Evolutionary conservation across 495 filamentous ascomycete species (phyloP).

Genomic region (Bacidia rubella): DNA sequence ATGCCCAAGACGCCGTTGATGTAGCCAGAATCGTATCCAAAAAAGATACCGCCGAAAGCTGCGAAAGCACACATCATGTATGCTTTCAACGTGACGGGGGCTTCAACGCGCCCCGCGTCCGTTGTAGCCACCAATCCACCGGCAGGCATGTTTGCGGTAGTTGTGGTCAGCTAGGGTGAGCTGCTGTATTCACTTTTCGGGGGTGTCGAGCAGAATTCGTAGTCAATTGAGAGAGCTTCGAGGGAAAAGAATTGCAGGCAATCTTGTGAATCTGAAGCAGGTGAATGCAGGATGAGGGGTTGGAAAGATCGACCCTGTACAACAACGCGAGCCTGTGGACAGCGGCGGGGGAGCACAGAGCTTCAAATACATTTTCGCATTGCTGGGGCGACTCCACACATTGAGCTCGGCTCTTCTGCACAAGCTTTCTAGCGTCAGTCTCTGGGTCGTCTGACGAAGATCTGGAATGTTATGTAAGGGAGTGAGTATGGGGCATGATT

Average conservation of each 20-base stretch:
- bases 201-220: too few species aligned
- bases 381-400: neutral
- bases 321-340: neutral
- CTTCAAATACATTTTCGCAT: neutral
- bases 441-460: neutral
- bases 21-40: slow-evolving; percentile 52
- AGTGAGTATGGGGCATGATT: neutral
- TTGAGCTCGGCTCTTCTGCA: slow-evolving; percentile 1
- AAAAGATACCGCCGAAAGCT: slow-evolving; percentile 56
- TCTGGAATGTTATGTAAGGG: slow-evolving; percentile 4
- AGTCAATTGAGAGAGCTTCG: too few species aligned
- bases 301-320: slow-evolving; percentile 2
- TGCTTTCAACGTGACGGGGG: slow-evolving; percentile 50
- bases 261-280: neutral
- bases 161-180: neutral
- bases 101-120: slow-evolving; percentile 44
- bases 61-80: slow-evolving; percentile 60
- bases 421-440: neutral
- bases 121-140: slow-evolving; percentile 15
- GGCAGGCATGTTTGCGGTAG: slow-evolving; percentile 15
- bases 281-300: neutral
- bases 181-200: too few species aligned
- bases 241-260: too few species aligned
- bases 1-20: slow-evolving; percentile 48
- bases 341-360: slow-evolving; percentile 1